Conservation (phyloP, 116 monocot genomes). For the Dioscorea cayenensis region DNA sequence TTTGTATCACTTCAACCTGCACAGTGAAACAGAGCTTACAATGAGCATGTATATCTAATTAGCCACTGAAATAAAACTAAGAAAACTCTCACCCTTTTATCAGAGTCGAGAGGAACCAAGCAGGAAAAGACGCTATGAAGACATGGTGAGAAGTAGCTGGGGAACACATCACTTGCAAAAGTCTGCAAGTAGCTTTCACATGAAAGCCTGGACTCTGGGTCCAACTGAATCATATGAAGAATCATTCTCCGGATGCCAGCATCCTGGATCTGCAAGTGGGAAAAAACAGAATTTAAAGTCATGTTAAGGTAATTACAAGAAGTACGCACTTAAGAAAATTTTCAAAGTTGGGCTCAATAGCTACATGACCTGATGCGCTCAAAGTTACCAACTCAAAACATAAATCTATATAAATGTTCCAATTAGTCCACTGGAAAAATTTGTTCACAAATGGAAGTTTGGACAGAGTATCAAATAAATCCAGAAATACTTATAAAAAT, state of each 20-base stretch:
- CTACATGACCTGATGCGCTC: no score
- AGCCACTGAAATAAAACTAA: neutral
- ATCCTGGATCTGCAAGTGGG: constrained; percentile 84
- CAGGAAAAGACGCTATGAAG: constrained; percentile 94
- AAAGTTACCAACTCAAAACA: no score
- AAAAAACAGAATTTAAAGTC: no score
- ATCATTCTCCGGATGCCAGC: constrained; percentile 79
- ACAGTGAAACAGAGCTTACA: constrained; percentile 9
- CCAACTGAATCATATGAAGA: constrained; percentile 99
- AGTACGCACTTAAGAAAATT: no score
- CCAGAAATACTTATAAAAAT: no score
- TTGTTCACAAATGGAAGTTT: no score
- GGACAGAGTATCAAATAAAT: no score
- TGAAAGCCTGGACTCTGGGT: constrained; percentile 73
- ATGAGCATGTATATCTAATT: neutral
- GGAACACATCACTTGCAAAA: constrained; percentile 72
- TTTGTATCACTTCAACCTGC: constrained; percentile 74
- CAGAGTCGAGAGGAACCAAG: constrained; percentile 77
- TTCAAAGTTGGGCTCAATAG: no score
- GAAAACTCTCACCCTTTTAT: constrained; percentile 63
- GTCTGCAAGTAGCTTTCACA: constrained; percentile 85
- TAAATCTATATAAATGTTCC: no score
- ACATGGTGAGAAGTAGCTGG: constrained; percentile 86
- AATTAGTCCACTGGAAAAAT: no score
- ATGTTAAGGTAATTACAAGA: no score